Conservation (phyloP, 306 rosid genomes). For the Adenanthera pavonina region DNA sequence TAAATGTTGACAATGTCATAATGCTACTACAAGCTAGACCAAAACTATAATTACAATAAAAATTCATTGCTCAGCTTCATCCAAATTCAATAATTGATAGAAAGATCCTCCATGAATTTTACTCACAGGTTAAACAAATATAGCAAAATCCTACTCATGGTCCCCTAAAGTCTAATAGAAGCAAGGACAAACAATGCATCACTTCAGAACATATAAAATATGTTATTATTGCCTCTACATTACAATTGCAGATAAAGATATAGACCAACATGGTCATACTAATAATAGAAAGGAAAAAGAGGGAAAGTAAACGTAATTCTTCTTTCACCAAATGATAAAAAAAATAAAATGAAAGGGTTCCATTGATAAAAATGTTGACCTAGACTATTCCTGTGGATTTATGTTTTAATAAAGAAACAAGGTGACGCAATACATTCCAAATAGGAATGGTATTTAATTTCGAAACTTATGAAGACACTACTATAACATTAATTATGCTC, state of each 20-base stretch:
- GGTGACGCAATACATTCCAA: not conserved
- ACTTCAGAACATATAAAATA: not conserved
- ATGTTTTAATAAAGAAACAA: not conserved
- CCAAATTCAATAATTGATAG: conserved; percentile 12
- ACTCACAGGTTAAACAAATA: not conserved
- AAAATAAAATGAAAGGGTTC: not conserved
- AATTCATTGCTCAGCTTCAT: conserved; percentile 26
- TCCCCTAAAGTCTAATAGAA: conserved; percentile 18
- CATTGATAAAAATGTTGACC: not conserved
- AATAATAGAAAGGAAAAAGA: not conserved
- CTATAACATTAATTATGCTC: not conserved
- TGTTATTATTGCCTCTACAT: not conserved
- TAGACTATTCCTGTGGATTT: not conserved
- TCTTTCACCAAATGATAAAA: not conserved
- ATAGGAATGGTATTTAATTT: not conserved
- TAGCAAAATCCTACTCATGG: conserved; percentile 3
- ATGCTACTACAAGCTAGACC: conserved; percentile 17
- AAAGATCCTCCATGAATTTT: not conserved
- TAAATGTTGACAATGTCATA: conserved; percentile 10
- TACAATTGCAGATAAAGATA: not conserved
- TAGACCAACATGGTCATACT: not conserved
- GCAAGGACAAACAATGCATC: conserved; percentile 15
- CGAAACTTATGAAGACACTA: not conserved
- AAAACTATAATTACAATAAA: conserved; percentile 4
- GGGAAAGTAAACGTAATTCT: not conserved